Conservation (phyloP, 2,329 filamentous ascomycete genomes). For the Phoma sp. region DNA sequence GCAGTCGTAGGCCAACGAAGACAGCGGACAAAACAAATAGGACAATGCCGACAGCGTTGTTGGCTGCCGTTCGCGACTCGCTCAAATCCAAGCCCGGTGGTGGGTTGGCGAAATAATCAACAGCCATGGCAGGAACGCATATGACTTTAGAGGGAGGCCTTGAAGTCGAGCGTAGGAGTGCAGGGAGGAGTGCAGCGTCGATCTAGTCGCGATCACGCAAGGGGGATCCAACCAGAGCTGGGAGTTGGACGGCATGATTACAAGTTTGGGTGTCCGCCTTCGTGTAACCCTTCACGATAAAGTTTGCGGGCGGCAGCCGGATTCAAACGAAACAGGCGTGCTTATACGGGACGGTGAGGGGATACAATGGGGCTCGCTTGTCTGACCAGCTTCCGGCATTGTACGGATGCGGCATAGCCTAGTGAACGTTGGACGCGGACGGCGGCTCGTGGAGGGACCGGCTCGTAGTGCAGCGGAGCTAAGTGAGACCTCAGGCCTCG, state of each 20-base stretch:
- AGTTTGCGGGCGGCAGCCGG: not conserved
- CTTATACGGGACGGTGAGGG: not conserved
- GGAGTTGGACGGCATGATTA: not conserved
- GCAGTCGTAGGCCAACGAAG: slow-evolving; percentile 27
- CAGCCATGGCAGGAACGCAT: slow-evolving; percentile 5
- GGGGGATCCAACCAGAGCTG: not conserved
- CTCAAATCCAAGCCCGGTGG: slow-evolving; percentile 26
- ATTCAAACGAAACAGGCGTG: not conserved
- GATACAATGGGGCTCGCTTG: not conserved
- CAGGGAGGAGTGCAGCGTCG: not conserved
- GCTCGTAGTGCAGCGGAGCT: slow-evolving; percentile 1
- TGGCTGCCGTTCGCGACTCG: slow-evolving; percentile 29
- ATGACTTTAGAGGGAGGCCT: slow-evolving; percentile 1
- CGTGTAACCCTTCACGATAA: not conserved
- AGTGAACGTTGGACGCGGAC: not conserved
- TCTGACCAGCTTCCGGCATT: not conserved
- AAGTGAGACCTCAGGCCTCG: not conserved
- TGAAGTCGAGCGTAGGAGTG: not conserved
- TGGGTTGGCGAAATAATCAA: slow-evolving; percentile 23
- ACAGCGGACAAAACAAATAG: slow-evolving; percentile 27
- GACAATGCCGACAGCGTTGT: slow-evolving; percentile 31
- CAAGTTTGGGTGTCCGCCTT: slow-evolving; percentile 2
- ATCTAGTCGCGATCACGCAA: not conserved
- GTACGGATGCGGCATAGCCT: not conserved
- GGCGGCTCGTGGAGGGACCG: slow-evolving; percentile 4